phyloP scores from a whole-genome alignment of 1,284 basidiomycete genomes.

The Tetrapyrgos nigripes region DNA sequence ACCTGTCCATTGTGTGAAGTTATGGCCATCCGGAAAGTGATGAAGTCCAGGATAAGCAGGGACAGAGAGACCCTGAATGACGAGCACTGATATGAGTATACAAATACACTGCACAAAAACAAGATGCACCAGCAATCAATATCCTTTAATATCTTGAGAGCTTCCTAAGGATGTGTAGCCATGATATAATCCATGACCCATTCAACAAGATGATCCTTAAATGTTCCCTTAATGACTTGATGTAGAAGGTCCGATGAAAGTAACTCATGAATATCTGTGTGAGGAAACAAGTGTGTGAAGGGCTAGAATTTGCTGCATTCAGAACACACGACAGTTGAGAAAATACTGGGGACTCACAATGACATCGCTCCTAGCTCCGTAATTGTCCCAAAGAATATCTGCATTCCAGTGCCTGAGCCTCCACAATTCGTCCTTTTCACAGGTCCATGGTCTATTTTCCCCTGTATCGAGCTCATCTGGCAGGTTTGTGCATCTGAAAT shows the following conservation, averaged over 20 bases:
- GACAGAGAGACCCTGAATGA: background rate
- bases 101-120: background rate
- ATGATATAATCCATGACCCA: conserved; percentile 31
- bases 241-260: conserved; percentile 36
- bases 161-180: conserved; percentile 14
- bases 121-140: conserved; percentile 34
- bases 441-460: background rate
- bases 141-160: conserved; percentile 22
- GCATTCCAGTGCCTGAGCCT: conserved; percentile 15
- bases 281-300: conserved; percentile 18
- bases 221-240: conserved; percentile 35
- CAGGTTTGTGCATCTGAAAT: conserved; percentile 11
- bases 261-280: conserved; percentile 31
- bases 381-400: conserved; percentile 12
- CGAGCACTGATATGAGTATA: background rate
- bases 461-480: conserved; percentile 10
- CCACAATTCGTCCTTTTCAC: background rate
- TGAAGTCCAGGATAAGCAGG: background rate
- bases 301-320: background rate
- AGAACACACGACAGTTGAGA: background rate
- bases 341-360: background rate
- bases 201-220: conserved; percentile 34
- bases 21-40: conserved; percentile 1
- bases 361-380: conserved; percentile 6
- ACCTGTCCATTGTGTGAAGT: conserved; percentile 9